Percentiles rank a stretch among this genome's conserved stretches.
Conservation (phyloP, 495 filamentous ascomycete species). For the Tuber melanosporum region DNA sequence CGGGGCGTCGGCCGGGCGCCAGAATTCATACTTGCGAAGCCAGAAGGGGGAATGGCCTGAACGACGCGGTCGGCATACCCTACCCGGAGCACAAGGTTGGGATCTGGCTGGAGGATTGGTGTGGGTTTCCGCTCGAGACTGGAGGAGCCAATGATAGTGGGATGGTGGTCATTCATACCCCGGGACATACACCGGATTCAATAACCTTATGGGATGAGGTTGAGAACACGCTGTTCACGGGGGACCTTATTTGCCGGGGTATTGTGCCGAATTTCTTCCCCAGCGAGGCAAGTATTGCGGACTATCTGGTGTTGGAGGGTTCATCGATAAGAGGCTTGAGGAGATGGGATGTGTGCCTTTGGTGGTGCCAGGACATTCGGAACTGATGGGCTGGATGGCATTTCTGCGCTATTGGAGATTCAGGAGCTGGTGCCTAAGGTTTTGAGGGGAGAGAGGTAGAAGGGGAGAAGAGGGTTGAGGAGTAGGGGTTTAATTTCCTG, state of each 20-base stretch:
- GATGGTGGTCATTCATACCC: conserved; percentile 17
- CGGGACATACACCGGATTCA: conserved; percentile 22
- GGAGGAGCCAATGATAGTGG: background rate
- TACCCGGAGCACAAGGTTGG: background rate
- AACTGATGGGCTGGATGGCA: conserved; percentile 14
- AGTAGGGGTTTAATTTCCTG: background rate
- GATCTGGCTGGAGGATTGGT: conserved; percentile 19
- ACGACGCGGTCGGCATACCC: background rate
- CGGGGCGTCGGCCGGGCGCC: background rate
- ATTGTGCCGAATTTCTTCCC: conserved; percentile 6
- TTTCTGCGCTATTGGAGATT: background rate
- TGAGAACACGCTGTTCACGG: conserved; percentile 20
- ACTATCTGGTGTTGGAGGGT: conserved; percentile 15
- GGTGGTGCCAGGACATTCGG: conserved; percentile 6
- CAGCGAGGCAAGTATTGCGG: background rate
- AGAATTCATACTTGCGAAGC: too few relatives aligned
- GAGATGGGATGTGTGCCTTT: conserved; percentile 5
- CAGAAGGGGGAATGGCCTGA: background rate
- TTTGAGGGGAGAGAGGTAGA: conserved; percentile 14
- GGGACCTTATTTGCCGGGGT: conserved; percentile 6
- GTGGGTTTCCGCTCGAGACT: conserved; percentile 17
- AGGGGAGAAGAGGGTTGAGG: background rate
- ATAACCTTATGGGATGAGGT: conserved; percentile 18
- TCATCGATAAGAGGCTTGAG: background rate
- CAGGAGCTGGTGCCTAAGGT: conserved; percentile 13